phyloP scores from a whole-genome alignment of 805 yeast species.

The Sporopachydermia lactativora region DNA sequence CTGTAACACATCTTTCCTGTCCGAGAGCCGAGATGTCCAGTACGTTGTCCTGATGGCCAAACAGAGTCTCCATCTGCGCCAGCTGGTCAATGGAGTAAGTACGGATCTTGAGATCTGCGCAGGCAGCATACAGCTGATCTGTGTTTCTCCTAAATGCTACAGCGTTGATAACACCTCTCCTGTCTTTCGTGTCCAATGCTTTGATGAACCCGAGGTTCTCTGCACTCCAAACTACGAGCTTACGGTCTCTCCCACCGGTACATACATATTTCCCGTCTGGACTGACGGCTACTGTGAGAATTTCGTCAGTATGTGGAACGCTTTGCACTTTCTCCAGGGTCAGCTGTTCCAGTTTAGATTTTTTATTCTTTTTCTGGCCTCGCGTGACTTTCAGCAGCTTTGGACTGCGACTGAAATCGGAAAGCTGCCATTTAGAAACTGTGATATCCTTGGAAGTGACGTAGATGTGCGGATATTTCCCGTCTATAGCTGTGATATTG shows the following conservation, averaged over 20 bases:
- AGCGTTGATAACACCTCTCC: slow-evolving; percentile 58
- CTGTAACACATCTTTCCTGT: slow-evolving; percentile 88
- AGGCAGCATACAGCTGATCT: slow-evolving; percentile 81
- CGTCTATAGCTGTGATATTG: slow-evolving; percentile 27
- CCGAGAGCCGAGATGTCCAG: slow-evolving; percentile 68
- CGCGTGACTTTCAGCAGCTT: slow-evolving; percentile 45
- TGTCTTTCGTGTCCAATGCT: slow-evolving; percentile 61
- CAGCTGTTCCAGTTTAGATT: slow-evolving; percentile 11
- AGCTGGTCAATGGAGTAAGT: slow-evolving; percentile 76
- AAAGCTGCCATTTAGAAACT: slow-evolving; percentile 67
- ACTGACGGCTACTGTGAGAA: slow-evolving; percentile 66
- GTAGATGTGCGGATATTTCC: slow-evolving; percentile 47
- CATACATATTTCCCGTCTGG: slow-evolving; percentile 82
- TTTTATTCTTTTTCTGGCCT: slow-evolving; percentile 39
- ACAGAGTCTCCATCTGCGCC: slow-evolving; percentile 79
- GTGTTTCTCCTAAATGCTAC: slow-evolving; percentile 66
- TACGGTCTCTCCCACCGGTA: slow-evolving; percentile 79
- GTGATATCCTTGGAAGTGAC: slow-evolving; percentile 74
- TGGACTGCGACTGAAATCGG: slow-evolving; percentile 42
- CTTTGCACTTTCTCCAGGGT: slow-evolving; percentile 33
- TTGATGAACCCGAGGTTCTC: slow-evolving; percentile 65
- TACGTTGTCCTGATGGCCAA: slow-evolving; percentile 91
- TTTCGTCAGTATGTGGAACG: slow-evolving; percentile 67
- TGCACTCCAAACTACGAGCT: slow-evolving; percentile 75
- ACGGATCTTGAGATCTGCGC: slow-evolving; percentile 84